Evolutionary conservation across 148 eudicot genomes (phyloP).

Genomic region (Dianthus caryophyllus): DNA sequence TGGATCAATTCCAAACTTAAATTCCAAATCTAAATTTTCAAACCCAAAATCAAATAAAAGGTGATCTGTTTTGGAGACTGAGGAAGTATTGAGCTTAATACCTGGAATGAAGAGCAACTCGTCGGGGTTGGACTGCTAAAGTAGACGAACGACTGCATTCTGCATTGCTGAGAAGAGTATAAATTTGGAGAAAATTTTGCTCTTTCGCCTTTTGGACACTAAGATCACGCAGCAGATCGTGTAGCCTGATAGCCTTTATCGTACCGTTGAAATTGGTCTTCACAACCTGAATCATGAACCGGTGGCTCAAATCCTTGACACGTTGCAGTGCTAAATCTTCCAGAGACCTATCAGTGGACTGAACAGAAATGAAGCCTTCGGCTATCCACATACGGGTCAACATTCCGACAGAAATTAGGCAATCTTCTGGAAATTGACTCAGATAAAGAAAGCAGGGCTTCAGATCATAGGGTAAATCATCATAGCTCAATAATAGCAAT

Average conservation of each 20-base stretch:
- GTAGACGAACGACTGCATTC: not conserved
- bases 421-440: conserved; percentile 25
- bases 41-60: too few species aligned
- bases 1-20: too few species aligned
- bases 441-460: conserved; percentile 29
- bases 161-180: not conserved
- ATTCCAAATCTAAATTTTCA: too few species aligned
- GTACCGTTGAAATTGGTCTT: too few species aligned
- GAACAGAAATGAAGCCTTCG: conserved; percentile 19
- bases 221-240: conserved; percentile 30
- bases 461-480: conserved; percentile 18
- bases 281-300: too few species aligned
- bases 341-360: not conserved
- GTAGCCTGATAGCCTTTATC: too few species aligned
- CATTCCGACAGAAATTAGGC: too few species aligned
- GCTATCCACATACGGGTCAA: conserved; percentile 25
- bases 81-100: too few species aligned
- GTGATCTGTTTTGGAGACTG: too few species aligned
- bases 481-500: conserved; percentile 19
- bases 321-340: conserved; percentile 17
- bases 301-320: conserved; percentile 16
- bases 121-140: not conserved
- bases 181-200: conserved; percentile 22
- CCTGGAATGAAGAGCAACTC: conserved; percentile 23
- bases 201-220: conserved; percentile 29